Conservation (phyloP, 2,329 filamentous ascomycete species). For the Ascosphaera apis region DNA sequence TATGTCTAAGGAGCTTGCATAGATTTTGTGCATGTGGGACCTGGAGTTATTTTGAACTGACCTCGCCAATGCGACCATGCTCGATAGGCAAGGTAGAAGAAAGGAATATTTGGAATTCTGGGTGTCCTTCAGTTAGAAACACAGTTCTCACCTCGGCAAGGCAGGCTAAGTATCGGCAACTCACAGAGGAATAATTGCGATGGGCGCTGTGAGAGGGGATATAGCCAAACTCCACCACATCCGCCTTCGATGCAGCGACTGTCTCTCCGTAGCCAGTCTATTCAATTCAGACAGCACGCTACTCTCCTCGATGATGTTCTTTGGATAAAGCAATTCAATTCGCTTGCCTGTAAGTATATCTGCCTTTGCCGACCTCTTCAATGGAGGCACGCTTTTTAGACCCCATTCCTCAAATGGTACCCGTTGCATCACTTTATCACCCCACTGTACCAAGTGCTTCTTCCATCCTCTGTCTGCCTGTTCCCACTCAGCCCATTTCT, state of each 20-base stretch:
- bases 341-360: constrained; percentile 37
- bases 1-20: constrained; percentile 2
- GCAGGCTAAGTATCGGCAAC: constrained; percentile 12
- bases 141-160: constrained; percentile 1
- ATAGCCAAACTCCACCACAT: constrained; percentile 61
- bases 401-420: constrained; percentile 98
- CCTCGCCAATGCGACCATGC: constrained; percentile 72
- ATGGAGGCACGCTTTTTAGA: constrained; percentile 73
- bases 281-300: constrained; percentile 43
- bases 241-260: constrained; percentile 50
- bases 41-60: constrained; percentile 9
- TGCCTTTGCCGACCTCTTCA: constrained; percentile 40
- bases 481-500: constrained; percentile 73
- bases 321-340: constrained; percentile 46
- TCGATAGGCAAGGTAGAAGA: constrained; percentile 85
- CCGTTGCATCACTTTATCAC: constrained; percentile 61
- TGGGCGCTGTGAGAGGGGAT: constrained; percentile 63
- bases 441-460: constrained; percentile 61
- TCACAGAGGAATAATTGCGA: constrained; percentile 69
- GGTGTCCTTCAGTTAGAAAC: neutral
- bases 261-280: constrained; percentile 55
- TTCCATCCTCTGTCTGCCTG: constrained; percentile 69
- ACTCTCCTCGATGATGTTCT: constrained; percentile 39
- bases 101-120: constrained; percentile 79
- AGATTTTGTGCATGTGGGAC: constrained; percentile 6